A percentile compares a stretch with the other conserved stretches of the same genome.
phyloP scores from a whole-genome alignment of 2,329 filamentous ascomycete genomes.

The Alternaria viburni region DNA sequence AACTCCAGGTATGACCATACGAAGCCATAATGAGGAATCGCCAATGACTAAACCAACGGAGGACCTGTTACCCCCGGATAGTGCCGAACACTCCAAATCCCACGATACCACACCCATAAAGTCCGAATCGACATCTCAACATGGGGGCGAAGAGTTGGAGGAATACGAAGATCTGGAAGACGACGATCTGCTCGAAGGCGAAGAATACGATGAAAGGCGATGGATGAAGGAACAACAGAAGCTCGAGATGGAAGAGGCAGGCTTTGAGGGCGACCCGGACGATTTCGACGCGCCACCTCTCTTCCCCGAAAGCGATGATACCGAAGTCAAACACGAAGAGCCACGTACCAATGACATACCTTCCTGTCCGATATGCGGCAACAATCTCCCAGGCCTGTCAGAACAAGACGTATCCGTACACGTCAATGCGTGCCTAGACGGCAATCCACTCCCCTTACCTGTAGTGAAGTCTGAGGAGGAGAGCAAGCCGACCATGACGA shows the following conservation, averaged over 20 bases:
- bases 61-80: constrained; percentile 16
- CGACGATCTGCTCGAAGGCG: constrained; percentile 62
- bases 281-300: constrained; percentile 58
- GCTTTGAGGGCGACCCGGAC: constrained; percentile 50
- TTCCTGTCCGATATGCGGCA: constrained; percentile 79
- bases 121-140: constrained; percentile 57
- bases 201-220: constrained; percentile 59
- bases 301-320: constrained; percentile 38
- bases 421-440: constrained; percentile 93
- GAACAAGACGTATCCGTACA: constrained; percentile 76
- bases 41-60: constrained; percentile 31
- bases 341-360: constrained; percentile 32
- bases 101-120: constrained; percentile 42
- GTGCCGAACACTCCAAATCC: neutral
- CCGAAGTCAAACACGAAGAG: constrained; percentile 1
- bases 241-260: constrained; percentile 59
- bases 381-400: constrained; percentile 62
- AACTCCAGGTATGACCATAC: constrained; percentile 32
- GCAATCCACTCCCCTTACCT: constrained; percentile 69
- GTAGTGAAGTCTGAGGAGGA: constrained; percentile 21
- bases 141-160: constrained; percentile 57
- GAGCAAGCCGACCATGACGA: constrained; percentile 11
- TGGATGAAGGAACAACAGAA: constrained; percentile 76
- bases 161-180: constrained; percentile 66
- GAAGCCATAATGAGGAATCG: constrained; percentile 12